Evolutionary conservation across 306 rosid species (phyloP), one percentile per base, ranked within the genome.

Genomic region (Ormosia emarginata): DNA sequence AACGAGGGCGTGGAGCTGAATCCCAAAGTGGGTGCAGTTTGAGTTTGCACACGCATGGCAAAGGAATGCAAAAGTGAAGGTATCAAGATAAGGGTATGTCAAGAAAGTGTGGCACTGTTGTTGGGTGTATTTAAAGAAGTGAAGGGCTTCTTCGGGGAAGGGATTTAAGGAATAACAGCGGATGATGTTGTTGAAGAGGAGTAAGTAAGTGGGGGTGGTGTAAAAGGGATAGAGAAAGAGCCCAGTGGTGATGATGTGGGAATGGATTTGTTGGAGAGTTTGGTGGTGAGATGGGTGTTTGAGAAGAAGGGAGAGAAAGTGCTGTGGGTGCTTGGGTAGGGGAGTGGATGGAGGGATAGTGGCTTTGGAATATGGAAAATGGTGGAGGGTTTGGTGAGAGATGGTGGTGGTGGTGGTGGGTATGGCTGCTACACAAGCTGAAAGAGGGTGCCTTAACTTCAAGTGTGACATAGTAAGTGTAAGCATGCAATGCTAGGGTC

Each of bases 1-100:
- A 64, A 83, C 59, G 76, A 91, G 65, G n/a, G 85, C 80, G 29
- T 92, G 97, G 55, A 92, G 79, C 66, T 91, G 97, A 80, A 79
- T 29, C 2, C 92, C 95, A 2, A 77, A 73, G 11, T 7, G 50
- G 56, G 71, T 12, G 15, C 46, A 44, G 37, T 41, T 32, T 5
- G 74, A 78, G 49, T 79, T 81, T 32, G 88, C 89, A 71, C 90
- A 93, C 30, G 94, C 75, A 17, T 91, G 88, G 53, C 80, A 82
- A 17, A 93, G 88, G 79, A 88, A 89, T 14, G 91, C 82, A 63
- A 82, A 89, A 39, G 93, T 74, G 88, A 88, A 89, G 81, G 90
- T 82, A 70, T 90, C 91, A 68, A 87, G 88, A 11, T 56, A 80
- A 72, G 71, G 59, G 39, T 79, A 71, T 10, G 63, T 77, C 15